Evolutionary conservation across 768 basidiomycete genomes (phyloP), one percentile per base, ranked within the genome.

Genomic region (Holtermanniella nyarrowii): DNA sequence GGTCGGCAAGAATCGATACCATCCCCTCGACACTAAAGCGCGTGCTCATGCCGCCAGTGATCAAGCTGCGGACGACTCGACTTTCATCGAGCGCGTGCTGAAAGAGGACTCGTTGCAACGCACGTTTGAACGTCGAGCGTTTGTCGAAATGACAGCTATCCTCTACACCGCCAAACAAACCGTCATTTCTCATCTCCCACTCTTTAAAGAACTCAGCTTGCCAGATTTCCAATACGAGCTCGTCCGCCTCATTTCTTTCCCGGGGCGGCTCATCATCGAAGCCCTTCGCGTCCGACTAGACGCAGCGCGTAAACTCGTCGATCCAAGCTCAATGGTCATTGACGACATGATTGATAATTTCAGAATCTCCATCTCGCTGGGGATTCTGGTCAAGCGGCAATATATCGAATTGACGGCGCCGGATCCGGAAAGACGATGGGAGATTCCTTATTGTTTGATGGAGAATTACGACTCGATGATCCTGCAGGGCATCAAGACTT

Each of bases 61-160:
- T 12, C 57, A 65, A 39, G 57, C 55, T 12, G 67, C 81, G 3
- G 84, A 84, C 59, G 81, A 83, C 20, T 82, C 83, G 18, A 87
- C 86, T 27, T 99, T 97, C 69, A 84, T 96, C 26, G 95, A 96
- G 69, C 81, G 89, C 24, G 75, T 96, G 22, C 77, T 95, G 52
- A 96, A 97, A 69, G 93, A 97, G 71, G 93, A 97, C 63, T 84
- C 84, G n/a, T 83, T 97, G 63, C 86, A 91, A 71, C 79, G 84
- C 55, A 89, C 87, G 7, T 96, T 99, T 69, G 88, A 91, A 71
- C 88, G 85, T 60, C 65, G 71, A 45, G 70, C 71, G 14, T 62
- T 72, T 21, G 82, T 82, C 39, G 88, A 86, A n/a, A 80, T 93
- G 5, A 85, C 89, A 69, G 76, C 81, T 13, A 85, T 91, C 61